Base-by-base conservation (phyloP, 495 filamentous ascomycete species). In the Glarea lozoyensis region DNA sequence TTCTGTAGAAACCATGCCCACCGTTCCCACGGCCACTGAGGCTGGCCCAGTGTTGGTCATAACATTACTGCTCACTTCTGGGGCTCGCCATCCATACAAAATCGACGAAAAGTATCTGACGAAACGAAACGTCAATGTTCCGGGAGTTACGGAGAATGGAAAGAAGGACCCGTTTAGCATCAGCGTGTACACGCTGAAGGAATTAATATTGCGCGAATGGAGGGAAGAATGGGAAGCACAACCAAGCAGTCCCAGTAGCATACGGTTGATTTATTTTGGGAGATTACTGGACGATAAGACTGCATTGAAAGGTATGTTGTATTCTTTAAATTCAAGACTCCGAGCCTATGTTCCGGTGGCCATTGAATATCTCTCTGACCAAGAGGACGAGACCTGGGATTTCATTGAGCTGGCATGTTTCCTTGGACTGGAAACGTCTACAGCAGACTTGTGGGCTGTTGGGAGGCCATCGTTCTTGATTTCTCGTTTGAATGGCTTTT, bases 191-290 rank as follows among this genome's bases (percentile, higher is more conserved):
- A 90, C 84, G 6, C 58, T 95, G 40, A 95, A 95, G 61, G 88
- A 95, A 57, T 63, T 94, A 60, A 93, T 95, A 48, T 75, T 88
- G 70, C 66, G 85, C 53, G 88, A 93, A 53, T 95, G 88, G 88
- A 72, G 85, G 51, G 78, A 79, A 50, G 88, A 95, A 57, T 95
- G 88, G 88, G 88, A 94, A 56, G 65, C 78, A 13, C 78, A 82
- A 51, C 88, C 88, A 0, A 76, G 84, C 21, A 86, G 81, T 50
- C 88, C 88, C 6, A 86, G 78, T 49, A 81, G 78, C 15, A 95
- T 95, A 63, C 73, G 88, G 40, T 64, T 95, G 54, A 95, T 95
- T 47, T 84, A 82, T 20, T 89, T 90, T 62, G 88, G 88, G 10
- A 84, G 89, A 58, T 62, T 94, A 61, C 60, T 94, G 40, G 88